Evolutionary conservation across 306 rosid genomes (phyloP).

Genomic region (Lathyrus tuberosus): DNA sequence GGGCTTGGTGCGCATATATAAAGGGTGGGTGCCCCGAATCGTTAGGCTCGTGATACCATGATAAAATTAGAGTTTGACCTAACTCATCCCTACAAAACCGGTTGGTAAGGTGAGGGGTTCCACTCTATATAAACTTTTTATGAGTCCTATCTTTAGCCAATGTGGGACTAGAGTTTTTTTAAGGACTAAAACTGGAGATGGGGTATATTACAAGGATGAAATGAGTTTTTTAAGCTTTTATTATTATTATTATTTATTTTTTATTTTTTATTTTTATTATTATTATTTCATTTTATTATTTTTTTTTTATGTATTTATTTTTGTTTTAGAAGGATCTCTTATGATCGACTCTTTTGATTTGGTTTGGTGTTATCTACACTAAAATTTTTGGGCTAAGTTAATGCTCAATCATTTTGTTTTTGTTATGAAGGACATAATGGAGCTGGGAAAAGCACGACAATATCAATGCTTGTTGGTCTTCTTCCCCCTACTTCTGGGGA

Average conservation of each 20-base stretch:
- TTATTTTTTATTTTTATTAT: not conserved
- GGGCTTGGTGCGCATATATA: too few species aligned
- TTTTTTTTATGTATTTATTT: not conserved
- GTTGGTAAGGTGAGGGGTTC: too few species aligned
- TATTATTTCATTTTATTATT: not conserved
- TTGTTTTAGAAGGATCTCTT: conserved; percentile 17
- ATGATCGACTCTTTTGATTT: conserved; percentile 15
- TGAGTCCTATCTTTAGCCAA: too few species aligned
- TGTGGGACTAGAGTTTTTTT: not conserved
- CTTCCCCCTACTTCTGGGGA: conserved; percentile 92
- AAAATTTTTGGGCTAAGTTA: not conserved
- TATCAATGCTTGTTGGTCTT: conserved; percentile 97
- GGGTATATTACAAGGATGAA: not conserved
- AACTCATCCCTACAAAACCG: too few species aligned
- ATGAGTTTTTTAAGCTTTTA: not conserved
- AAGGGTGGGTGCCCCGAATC: too few species aligned
- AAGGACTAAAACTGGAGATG: not conserved
- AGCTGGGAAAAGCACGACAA: conserved; percentile 97
- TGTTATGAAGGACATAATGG: conserved; percentile 84
- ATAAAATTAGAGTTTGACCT: too few species aligned
- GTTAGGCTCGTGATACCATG: too few species aligned
- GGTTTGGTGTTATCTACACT: conserved; percentile 18
- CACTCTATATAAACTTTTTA: too few species aligned
- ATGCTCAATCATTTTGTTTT: conserved; percentile 35
- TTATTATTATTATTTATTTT: not conserved